Conservation (phyloP, 768 basidiomycete species). For the Boletales sp. region DNA sequence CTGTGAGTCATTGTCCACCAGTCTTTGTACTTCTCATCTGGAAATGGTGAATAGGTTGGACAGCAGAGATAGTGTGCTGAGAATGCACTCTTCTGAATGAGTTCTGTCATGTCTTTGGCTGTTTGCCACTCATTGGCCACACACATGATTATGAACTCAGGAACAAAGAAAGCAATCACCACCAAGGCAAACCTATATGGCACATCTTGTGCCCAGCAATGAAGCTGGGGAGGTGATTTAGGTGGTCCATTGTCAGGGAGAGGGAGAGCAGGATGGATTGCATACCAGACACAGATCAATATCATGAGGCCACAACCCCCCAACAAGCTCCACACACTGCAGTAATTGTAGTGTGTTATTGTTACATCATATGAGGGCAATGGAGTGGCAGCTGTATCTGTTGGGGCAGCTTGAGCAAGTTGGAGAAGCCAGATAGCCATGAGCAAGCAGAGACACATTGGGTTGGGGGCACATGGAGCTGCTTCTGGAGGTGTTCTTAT, state of each 20-base stretch:
- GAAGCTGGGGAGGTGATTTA: too few species aligned
- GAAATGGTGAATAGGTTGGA: too few species aligned
- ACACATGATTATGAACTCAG: background rate
- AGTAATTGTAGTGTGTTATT: background rate
- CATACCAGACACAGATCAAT: background rate
- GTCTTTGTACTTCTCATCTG: background rate
- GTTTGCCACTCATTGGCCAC: background rate
- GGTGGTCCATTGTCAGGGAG: background rate
- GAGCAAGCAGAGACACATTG: background rate
- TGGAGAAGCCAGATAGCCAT: background rate
- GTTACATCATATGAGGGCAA: background rate
- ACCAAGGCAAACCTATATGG: background rate
- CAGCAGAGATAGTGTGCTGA: background rate
- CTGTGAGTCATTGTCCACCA: conserved; percentile 2
- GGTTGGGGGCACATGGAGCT: too few species aligned
- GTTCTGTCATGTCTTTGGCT: background rate
- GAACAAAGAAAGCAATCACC: background rate
- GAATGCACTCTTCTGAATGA: background rate
- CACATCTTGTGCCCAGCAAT: too few species aligned
- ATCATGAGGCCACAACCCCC: background rate
- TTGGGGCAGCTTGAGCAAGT: background rate
- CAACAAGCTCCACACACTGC: background rate
- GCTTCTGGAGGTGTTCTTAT: too few species aligned
- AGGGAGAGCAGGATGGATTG: background rate
- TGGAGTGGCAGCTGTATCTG: background rate